Evolutionary conservation across 177 flowering plant species (phyloP), one percentile per base, ranked within the genome.

Genomic region (Vitis hybrid): DNA sequence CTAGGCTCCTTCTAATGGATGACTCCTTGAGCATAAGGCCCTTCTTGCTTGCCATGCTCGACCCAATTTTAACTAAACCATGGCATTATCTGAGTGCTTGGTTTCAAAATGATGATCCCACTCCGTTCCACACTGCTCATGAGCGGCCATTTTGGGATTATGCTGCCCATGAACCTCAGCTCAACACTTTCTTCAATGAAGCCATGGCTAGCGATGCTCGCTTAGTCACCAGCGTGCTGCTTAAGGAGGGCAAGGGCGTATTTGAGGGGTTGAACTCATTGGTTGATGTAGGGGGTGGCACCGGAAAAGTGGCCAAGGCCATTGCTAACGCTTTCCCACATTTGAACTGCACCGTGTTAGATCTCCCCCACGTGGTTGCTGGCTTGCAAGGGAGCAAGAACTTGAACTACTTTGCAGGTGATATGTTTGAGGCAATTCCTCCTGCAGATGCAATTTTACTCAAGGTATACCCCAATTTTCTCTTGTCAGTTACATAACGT

Each of bases 281-380:
- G 62, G 79, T 79, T 1, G 82, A 79, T 30, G 74, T 79, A 1
- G 79, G 72, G 1, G 82, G 82, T 14, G 79, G 82, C 50, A 67
- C 79, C 0, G 82, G 82, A 30, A 30, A 48, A 3, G 1, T 68
- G 63, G 73, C 75, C 12, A 67, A 55, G 65, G 75, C 72, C 24
- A 51, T 75, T 2, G 71, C 71, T 11, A 18, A 63, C 1, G 68
- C 71, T 2, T 78, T 71, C 21, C 78, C 78, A 1, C 9, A 68
- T 10, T 6, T 74, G 68, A 12, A 71, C 7, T 71, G 72, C 65
- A 69, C 65, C 1, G 75, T 68, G 6, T 52, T 78, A 18, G 81
- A 78, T 56, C 81, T 71, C 2, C 81, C 81, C 12, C 78, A 74
- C 40, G 81, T 78, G 15, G 73, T 78, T 14, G 64, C 52, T 30